Conservation (phyloP, 2,329 filamentous ascomycete species). For the Orbilia blumenaviensis region DNA sequence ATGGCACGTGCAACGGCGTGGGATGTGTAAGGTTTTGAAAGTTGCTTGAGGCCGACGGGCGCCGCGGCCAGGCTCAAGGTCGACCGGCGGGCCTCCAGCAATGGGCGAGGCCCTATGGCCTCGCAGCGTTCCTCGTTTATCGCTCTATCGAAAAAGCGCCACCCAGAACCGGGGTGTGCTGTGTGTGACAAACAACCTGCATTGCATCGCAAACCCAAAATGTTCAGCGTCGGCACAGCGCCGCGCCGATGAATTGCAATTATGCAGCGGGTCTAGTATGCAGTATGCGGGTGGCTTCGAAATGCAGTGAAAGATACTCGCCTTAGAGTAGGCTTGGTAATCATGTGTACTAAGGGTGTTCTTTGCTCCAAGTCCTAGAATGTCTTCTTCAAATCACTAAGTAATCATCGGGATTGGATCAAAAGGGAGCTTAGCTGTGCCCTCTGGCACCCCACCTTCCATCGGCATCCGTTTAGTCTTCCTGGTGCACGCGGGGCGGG, state of each 20-base stretch:
- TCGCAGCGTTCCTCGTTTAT: constrained; percentile 5
- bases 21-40: constrained; percentile 36
- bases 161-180: not conserved
- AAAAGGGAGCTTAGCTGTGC: constrained; percentile 10
- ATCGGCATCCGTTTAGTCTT: not conserved
- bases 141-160: constrained; percentile 13
- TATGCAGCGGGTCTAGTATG: no score
- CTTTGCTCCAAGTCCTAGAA: no score
- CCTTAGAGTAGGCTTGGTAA: not conserved
- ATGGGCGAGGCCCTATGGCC: constrained; percentile 7
- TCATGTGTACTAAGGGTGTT: not conserved
- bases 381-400: not conserved
- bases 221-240: constrained; percentile 1
- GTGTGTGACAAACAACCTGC: not conserved
- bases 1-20: constrained; percentile 27
- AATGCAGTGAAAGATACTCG: not conserved
- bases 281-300: no score
- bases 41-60: constrained; percentile 38
- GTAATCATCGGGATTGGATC: not conserved
- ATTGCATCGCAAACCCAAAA: not conserved
- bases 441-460: constrained; percentile 20
- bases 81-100: not conserved
- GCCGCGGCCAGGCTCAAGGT: constrained; percentile 36
- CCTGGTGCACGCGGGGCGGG: constrained; percentile 24
- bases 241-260: not conserved